Base-by-base conservation (phyloP, 371 early-diverging fungal genomes). In the Saksenaea oblongispora region DNA sequence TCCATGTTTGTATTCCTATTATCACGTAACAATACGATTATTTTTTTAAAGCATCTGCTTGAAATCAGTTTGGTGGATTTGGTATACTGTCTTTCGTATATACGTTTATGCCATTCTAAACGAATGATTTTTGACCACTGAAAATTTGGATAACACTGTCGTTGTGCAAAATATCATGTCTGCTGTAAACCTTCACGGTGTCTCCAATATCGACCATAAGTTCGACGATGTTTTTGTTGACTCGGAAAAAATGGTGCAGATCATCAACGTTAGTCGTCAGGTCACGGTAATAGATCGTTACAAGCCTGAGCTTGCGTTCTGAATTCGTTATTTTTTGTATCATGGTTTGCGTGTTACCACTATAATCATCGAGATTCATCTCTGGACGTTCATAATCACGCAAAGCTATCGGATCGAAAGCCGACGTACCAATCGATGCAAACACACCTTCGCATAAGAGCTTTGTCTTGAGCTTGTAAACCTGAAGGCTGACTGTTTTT, bases 141-240 rank as follows among this genome's bases (percentile, higher is more conserved):
- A 51, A 51, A 10, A 51, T 17, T 51, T 51, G 10, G 27, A 51
- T 51, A 51, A 51, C 5, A 51, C 51, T 51, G 10, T 51, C 51
- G 17, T 51, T 51, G 51, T 51, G 15, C 51, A 51, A 17, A 51
- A 51, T 51, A 51, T 10, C 51, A 51, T 51, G 51, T 17, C 17
- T 51, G 51, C 51, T 51, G 17, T 51, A 51, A 51, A 17, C 51
- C 51, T 51, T 51, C 17, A 17, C 51, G 10, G 17, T 51, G 15
- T 51, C 15, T 17, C 51, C 51, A 51, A 51, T 10, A 51, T 51
- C 51, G 27, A 51, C 51, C 10, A 51, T 5, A 17, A 51, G 51
- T 17, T 51, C 51, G 51, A 51, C 51, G 27, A 51, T 51, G 17
- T 51, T 51, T 17, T 51, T 51, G 51, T 51, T 51, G 51, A 17